Percentiles rank a stretch among this genome's conserved stretches.
phyloP scores from a whole-genome alignment of 2,329 filamentous ascomycete genomes.

The Trichoderma sp. region DNA sequence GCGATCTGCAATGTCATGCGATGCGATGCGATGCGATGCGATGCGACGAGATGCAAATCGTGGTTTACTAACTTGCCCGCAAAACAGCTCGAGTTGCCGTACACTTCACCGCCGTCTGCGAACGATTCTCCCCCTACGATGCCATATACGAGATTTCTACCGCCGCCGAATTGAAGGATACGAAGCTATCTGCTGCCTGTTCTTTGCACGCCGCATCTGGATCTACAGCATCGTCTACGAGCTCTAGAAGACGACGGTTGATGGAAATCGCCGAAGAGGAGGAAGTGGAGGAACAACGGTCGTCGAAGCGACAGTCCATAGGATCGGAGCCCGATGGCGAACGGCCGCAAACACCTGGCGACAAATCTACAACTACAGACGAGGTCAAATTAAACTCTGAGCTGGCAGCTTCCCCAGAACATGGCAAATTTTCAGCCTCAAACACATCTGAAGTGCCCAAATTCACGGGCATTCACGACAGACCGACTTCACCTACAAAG shows the following conservation, averaged over 20 bases:
- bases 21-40: neutral
- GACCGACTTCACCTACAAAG: slow-evolving; percentile 48
- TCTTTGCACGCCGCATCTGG: slow-evolving; percentile 85
- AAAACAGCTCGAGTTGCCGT: slow-evolving; percentile 77
- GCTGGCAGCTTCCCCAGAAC: slow-evolving; percentile 53
- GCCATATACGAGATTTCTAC: slow-evolving; percentile 75
- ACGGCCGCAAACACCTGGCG: slow-evolving; percentile 35
- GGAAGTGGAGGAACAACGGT: slow-evolving; percentile 66
- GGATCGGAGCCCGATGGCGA: slow-evolving; percentile 47
- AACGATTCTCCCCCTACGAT: slow-evolving; percentile 82
- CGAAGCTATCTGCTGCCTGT: slow-evolving; percentile 83
- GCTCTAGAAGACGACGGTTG: slow-evolving; percentile 74
- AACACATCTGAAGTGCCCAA: slow-evolving; percentile 53
- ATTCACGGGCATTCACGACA: slow-evolving; percentile 51
- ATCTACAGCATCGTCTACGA: slow-evolving; percentile 81
- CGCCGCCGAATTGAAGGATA: slow-evolving; percentile 81
- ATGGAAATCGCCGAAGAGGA: slow-evolving; percentile 94
- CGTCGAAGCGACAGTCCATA: slow-evolving; percentile 60
- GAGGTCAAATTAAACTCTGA: slow-evolving; percentile 55
- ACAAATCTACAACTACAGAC: slow-evolving; percentile 28
- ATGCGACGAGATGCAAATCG: neutral
- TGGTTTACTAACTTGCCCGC: neutral
- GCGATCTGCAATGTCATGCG: slow-evolving; percentile 3
- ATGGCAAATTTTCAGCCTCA: slow-evolving; percentile 50
- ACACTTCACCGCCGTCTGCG: slow-evolving; percentile 67